Evolutionary conservation across 1,284 basidiomycete species (phyloP).

Genomic region (Papiliotrema nemorosa): DNA sequence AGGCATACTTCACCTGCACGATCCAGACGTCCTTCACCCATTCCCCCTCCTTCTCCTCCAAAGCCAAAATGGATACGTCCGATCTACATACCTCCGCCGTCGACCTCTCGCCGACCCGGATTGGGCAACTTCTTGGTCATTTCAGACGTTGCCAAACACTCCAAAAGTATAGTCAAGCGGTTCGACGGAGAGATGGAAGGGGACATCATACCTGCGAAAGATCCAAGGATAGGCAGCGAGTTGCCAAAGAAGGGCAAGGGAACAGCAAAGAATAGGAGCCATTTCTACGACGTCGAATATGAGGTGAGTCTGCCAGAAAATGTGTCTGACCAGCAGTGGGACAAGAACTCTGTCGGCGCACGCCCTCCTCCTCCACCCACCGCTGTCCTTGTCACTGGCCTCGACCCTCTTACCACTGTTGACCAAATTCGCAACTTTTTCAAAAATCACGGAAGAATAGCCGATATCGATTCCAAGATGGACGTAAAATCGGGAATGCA

Average conservation of each 20-base stretch:
- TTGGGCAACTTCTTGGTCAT: slow-evolving; percentile 28
- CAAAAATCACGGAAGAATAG: slow-evolving; percentile 62
- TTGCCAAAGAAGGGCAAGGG: slow-evolving; percentile 28
- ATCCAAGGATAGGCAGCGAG: slow-evolving; percentile 31
- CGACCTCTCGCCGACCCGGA: slow-evolving; percentile 24
- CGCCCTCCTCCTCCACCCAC: slow-evolving; percentile 63
- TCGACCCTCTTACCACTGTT: slow-evolving; percentile 69
- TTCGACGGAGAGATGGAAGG: slow-evolving; percentile 36
- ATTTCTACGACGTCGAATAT: slow-evolving; percentile 31
- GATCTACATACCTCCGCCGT: slow-evolving; percentile 16
- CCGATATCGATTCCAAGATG: slow-evolving; percentile 72
- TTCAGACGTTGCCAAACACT: slow-evolving; percentile 16
- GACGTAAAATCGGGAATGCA: slow-evolving; percentile 75
- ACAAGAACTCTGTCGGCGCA: slow-evolving; percentile 67
- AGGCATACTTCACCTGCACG: slow-evolving; percentile 2
- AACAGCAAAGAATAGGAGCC: slow-evolving; percentile 25
- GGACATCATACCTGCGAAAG: slow-evolving; percentile 21
- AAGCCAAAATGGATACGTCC: slow-evolving; percentile 3
- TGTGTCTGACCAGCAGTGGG: slow-evolving; percentile 57
- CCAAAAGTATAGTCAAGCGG: slow-evolving; percentile 30
- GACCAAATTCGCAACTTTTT: slow-evolving; percentile 68
- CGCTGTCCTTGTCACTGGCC: slow-evolving; percentile 67
- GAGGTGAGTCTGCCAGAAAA: slow-evolving; percentile 30
- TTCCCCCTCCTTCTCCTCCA: slow-evolving; percentile 18
- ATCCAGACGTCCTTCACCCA: slow-evolving; percentile 19